Conservation (phyloP, 2,329 filamentous ascomycete species). For the Periconia digitata region DNA sequence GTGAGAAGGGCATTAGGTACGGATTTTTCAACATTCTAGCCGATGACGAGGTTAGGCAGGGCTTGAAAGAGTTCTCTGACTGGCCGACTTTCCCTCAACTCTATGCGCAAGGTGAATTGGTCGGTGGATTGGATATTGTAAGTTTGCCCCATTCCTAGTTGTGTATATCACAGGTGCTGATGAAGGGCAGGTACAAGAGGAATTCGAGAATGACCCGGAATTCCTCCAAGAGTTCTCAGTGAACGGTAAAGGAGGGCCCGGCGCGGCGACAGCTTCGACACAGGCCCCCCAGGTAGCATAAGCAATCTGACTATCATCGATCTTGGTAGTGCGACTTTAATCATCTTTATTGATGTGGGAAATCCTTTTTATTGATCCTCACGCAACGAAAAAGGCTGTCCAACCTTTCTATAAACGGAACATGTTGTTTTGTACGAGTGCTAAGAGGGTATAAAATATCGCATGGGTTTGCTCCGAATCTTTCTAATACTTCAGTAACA, state of each 20-base stretch:
- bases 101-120: constrained; percentile 86
- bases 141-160: constrained; percentile 44
- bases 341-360: neutral
- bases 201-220: constrained; percentile 78
- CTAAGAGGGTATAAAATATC: neutral
- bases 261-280: constrained; percentile 8
- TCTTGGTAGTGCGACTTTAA: neutral
- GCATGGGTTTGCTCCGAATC: neutral
- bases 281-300: constrained; percentile 7
- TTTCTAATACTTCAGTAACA: too few species aligned
- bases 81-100: constrained; percentile 98
- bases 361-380: too few species aligned
- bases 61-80: constrained; percentile 94
- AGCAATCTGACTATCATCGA: neutral
- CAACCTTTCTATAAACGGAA: too few species aligned
- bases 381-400: too few species aligned
- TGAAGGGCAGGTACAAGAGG: constrained; percentile 77
- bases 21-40: constrained; percentile 99
- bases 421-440: too few species aligned
- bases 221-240: constrained; percentile 76
- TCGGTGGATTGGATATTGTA: constrained; percentile 95
- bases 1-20: constrained; percentile 90
- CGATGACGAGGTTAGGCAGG: constrained; percentile 95
- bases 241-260: constrained; percentile 17
- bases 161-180: constrained; percentile 20